Conservation (phyloP, 441 rosid species). For the Biscutella laevigata region DNA sequence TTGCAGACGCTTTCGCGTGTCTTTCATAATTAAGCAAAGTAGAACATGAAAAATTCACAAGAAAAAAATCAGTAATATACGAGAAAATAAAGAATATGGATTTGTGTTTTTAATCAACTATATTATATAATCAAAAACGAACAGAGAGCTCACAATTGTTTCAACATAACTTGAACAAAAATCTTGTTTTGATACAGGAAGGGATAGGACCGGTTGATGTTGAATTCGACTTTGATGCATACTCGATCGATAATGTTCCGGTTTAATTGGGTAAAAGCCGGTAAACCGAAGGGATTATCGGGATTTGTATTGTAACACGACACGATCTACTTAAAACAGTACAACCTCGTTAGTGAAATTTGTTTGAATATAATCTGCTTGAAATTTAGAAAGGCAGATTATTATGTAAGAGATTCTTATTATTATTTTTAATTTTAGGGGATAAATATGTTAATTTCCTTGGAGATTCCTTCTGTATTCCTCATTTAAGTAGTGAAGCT, state of each 20-base stretch:
- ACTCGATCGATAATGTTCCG: slow-evolving; percentile 42
- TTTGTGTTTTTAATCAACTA: too few relatives aligned
- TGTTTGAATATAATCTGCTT: slow-evolving; percentile 24
- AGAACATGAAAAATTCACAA: not conserved
- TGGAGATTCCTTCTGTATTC: slow-evolving; percentile 7
- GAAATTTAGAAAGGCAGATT: slow-evolving; percentile 17
- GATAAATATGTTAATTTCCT: not conserved
- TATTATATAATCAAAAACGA: too few relatives aligned
- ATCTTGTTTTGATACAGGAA: slow-evolving; percentile 36
- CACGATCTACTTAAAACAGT: slow-evolving; percentile 12
- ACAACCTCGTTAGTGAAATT: too few relatives aligned
- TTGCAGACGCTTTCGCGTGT: slow-evolving; percentile 5
- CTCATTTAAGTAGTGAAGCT: slow-evolving; percentile 2
- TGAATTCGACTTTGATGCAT: slow-evolving; percentile 66
- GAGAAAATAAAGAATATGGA: not conserved
- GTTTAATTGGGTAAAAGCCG: slow-evolving; percentile 14
- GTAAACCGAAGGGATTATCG: not conserved
- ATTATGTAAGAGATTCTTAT: slow-evolving; percentile 3
- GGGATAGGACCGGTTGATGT: slow-evolving; percentile 41
- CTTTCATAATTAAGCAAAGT: not conserved
- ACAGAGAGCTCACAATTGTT: not conserved
- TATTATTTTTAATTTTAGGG: not conserved
- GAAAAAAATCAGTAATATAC: not conserved
- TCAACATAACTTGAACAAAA: slow-evolving; percentile 3
- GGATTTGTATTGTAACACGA: slow-evolving; percentile 20